Evolutionary conservation across 2,329 filamentous ascomycete species (phyloP).

Genomic region (Microdochium bolleyi): DNA sequence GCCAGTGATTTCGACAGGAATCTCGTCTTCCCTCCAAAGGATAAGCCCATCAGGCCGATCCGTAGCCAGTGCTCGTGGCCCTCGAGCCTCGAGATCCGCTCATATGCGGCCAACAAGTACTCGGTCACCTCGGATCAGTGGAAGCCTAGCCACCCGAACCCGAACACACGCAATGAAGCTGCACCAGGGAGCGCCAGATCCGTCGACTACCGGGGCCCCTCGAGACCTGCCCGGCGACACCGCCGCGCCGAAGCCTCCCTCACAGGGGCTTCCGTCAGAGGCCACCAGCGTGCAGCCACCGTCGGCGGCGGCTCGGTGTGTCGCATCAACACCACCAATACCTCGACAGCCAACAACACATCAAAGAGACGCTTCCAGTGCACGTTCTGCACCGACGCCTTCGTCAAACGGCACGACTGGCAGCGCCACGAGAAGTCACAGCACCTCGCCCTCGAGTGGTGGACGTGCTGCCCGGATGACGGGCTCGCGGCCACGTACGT

Average conservation of each 20-base stretch:
- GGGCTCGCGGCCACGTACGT: constrained; percentile 13
- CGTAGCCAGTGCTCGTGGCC: not conserved
- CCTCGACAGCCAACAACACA: not conserved
- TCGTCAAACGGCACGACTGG: constrained; percentile 36
- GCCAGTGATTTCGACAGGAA: not conserved
- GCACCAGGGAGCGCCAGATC: not conserved
- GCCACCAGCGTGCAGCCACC: not conserved
- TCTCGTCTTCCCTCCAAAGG: not conserved
- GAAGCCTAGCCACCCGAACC: not conserved
- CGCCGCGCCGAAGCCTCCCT: not conserved
- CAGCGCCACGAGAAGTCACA: constrained; percentile 41
- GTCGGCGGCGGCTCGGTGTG: not conserved
- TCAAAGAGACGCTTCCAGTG: constrained; percentile 24
- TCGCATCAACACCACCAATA: not conserved
- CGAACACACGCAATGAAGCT: not conserved
- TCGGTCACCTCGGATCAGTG: not conserved
- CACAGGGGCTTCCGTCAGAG: not conserved
- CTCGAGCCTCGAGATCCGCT: not conserved
- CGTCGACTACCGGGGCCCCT: not conserved
- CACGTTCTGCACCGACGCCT: constrained; percentile 37
- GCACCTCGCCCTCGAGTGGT: constrained; percentile 36
- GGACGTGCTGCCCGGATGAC: constrained; percentile 34
- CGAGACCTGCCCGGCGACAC: not conserved
- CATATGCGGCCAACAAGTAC: not conserved
- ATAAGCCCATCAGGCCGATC: not conserved